Conservation (phyloP, 192 early-diverging fungal species). For the Coemansia sp. region DNA sequence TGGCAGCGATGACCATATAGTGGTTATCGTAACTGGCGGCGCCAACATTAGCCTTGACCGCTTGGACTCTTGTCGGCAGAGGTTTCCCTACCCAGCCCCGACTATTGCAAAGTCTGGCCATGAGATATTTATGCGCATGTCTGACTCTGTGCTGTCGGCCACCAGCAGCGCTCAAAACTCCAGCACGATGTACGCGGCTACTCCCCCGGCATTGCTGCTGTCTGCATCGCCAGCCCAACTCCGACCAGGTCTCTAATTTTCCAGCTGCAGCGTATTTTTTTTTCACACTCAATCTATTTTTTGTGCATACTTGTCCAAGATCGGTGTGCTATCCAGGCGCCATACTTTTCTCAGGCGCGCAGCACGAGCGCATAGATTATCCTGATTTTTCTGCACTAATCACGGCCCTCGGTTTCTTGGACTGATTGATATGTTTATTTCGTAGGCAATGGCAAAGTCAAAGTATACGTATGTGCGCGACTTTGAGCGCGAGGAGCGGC, state of each 20-base stretch:
- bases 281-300: not conserved
- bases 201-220: not conserved
- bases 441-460: conserved; percentile 79
- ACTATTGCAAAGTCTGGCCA: conserved; percentile 69
- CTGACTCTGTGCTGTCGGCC: conserved; percentile 21
- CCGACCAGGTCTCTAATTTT: not conserved
- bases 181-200: not conserved
- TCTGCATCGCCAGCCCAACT: not conserved
- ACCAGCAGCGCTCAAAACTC: not conserved
- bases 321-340: not conserved
- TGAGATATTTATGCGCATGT: conserved; percentile 60
- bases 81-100: conserved; percentile 59
- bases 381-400: not conserved
- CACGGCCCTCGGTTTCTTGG: not conserved
- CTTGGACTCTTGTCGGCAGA: conserved; percentile 58
- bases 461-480: conserved; percentile 88
- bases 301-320: not conserved
- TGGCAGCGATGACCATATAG: conserved; percentile 56
- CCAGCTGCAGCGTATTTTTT: not conserved
- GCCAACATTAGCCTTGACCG: conserved; percentile 62
- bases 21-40: conserved; percentile 69
- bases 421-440: not conserved
- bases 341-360: not conserved
- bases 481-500: conserved; percentile 76
- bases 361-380: not conserved